Base-by-base conservation (phyloP, 78 protist genomes). In the Dictyostelium capitatum region DNA sequence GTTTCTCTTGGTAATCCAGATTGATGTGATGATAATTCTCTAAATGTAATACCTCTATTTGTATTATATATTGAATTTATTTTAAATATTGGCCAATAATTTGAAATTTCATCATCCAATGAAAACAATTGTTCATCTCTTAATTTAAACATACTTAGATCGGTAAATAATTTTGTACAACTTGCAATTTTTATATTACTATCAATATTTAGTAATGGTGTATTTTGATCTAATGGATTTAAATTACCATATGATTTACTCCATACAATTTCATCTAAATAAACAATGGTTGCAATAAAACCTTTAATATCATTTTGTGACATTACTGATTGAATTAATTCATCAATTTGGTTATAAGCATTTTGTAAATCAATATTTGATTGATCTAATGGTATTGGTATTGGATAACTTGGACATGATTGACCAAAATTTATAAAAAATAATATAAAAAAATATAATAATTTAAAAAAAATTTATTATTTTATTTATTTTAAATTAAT, bases 1-100 rank as follows among this genome's bases (percentile, higher is more conserved):
- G 62, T 48, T 23, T 85, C 92, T 56, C 92, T 53, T 62, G 92
- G 92, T 62, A 85, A 28, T 62, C 92, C 92, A 12, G 79, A 48
- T 64, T 62, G 92, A 75, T 85, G 92, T 19, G 79, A 57, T 3
- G 92, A 74, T 59, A 85, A 62, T 48, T 85, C 54, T 57, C 92
- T 79, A 17, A 85, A 75, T 41, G 92, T 85, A 15, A 85, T 85
- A 12, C 54, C n/a, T 10, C 25, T 47, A n/a, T 46, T 25, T 10
- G 6, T 56, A 62, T 77, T 57, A 50, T 75, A 62, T 7, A 69
- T 43, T 62, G 72, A 25, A 23, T 19, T 53, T 56, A 83, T 73
- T 32, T 51, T 73, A 59, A 85, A 85, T 7, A 75, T 57, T 47
- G 92, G 83, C 20, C 41, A 85, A 59, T 85, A 85, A 14, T 75